Evolutionary conservation across 805 yeast genomes (phyloP), one percentile per base, ranked within the genome.

Genomic region (Cyberlindnera misumaiensis): DNA sequence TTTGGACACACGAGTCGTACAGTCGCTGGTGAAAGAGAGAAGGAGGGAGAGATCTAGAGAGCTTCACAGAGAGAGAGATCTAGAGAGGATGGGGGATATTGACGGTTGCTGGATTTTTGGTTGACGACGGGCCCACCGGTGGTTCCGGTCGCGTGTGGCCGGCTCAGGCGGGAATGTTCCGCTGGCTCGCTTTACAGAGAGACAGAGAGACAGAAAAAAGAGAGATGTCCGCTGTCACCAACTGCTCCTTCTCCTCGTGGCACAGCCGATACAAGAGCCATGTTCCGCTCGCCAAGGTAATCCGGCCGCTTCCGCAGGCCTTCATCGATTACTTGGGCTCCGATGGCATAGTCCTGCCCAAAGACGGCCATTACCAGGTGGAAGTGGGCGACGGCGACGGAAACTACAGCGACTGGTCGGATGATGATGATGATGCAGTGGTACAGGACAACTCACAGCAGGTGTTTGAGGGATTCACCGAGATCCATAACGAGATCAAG

Each of bases 391-490:
- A 59, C 36, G 75, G 79, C 37, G 80, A 77, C 44, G 77, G 77
- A 43, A 87, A 80, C 26, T 83, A 83, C 54, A 77, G 86, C 45
- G 88, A 80, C 46, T 81, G 90, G 84, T 83, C 79, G 28, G 50
- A 45, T 13, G 56, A 51, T 8, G 52, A 47, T n/a, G 46, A 43
- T 9, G 53, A 46, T 6, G 49, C 38, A 43, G 34, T 25, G 30
- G 34, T 22, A n/a, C 36, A 40, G 13, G 42, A 43, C 8, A 30
- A 22, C 4, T 12, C 18, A 3, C 37, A 30, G 30, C 43, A 45
- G 35, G 42, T 47, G 14, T 60, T 73, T 1, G 48, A 43, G 3
- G 62, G 63, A 18, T 87, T 88, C 48, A 65, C 66, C 9, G 80
- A 73, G 1, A 63, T 88, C 15, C 94, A 89, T 52, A 49, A 63